Conservation (phyloP, 2,329 filamentous ascomycete species). For the Huntiella abstrusa region DNA sequence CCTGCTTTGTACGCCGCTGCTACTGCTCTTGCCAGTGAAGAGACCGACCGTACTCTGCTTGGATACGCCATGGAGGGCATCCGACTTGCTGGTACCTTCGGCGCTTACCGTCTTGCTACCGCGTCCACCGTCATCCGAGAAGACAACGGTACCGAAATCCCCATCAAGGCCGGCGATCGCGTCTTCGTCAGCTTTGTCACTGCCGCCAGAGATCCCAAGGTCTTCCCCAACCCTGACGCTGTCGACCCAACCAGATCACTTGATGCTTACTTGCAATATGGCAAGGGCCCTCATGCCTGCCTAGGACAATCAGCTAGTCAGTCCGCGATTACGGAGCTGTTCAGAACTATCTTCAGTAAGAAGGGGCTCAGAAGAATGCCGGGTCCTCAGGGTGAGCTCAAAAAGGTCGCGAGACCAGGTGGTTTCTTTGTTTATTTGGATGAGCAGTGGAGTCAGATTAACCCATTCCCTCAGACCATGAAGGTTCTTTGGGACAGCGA, state of each 20-base stretch:
- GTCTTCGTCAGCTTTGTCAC: slow-evolving; percentile 45
- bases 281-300: slow-evolving; percentile 41
- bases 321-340: slow-evolving; percentile 46
- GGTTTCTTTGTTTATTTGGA: slow-evolving; percentile 43
- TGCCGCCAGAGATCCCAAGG: slow-evolving; percentile 34
- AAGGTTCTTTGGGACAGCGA: slow-evolving; percentile 31
- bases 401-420: slow-evolving; percentile 38
- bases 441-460: slow-evolving; percentile 39
- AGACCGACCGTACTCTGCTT: slow-evolving; percentile 43
- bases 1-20: slow-evolving; percentile 43
- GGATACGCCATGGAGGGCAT: slow-evolving; percentile 56
- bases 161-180: slow-evolving; percentile 35
- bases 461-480: slow-evolving; percentile 32
- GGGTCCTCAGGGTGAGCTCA: slow-evolving; percentile 47
- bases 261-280: slow-evolving; percentile 45
- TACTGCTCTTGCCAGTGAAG: slow-evolving; percentile 30
- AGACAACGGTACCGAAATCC: slow-evolving; percentile 31
- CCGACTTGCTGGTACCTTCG: slow-evolving; percentile 45
- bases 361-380: slow-evolving; percentile 40
- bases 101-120: slow-evolving; percentile 38
- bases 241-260: slow-evolving; percentile 46
- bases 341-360: slow-evolving; percentile 44
- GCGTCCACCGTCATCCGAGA: slow-evolving; percentile 23
- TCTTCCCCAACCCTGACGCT: slow-evolving; percentile 41
- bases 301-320: slow-evolving; percentile 42